These are phyloP conservation scores for Elongisporangium prolatum DNA, from an alignment of 352 stramenopile genomes.

Conservation along the genomic window DNA sequence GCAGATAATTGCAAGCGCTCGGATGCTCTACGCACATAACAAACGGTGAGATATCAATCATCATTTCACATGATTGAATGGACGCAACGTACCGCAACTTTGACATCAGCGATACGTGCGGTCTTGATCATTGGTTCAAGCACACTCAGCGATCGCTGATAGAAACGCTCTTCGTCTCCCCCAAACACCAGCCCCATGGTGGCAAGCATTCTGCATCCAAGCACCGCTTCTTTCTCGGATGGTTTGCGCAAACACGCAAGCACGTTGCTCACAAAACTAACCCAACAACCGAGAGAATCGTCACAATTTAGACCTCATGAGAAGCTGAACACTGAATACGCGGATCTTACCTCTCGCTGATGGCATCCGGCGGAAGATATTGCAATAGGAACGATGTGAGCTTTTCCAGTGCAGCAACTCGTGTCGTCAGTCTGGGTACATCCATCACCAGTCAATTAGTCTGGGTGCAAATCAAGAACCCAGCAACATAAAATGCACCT, in stretches of 20 bases:
- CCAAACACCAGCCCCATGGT: conserved; percentile 77
- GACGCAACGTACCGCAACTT: conserved; percentile 44
- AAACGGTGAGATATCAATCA: neutral
- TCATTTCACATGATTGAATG: neutral
- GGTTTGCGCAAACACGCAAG: conserved; percentile 62
- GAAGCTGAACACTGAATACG: neutral
- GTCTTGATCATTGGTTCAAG: conserved; percentile 71
- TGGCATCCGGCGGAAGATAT: conserved; percentile 56
- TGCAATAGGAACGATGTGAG: conserved; percentile 54
- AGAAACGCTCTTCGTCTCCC: conserved; percentile 70
- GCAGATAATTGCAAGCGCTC: conserved; percentile 62
- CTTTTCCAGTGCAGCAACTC: conserved; percentile 67
- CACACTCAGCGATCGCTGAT: conserved; percentile 61
- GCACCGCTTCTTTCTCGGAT: conserved; percentile 60
- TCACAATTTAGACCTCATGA: neutral
- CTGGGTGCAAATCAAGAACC: neutral
- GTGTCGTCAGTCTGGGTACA: conserved; percentile 52
- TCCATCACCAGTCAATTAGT: neutral
- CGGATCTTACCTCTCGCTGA: conserved; percentile 59
- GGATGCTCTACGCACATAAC: conserved; percentile 38
- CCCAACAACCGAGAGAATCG: conserved; percentile 1
- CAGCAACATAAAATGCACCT: conserved; percentile 24
- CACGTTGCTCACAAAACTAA: conserved; percentile 71
- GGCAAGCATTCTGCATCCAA: conserved; percentile 63
- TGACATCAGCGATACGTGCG: conserved; percentile 51